A percentile compares a stretch with the other conserved stretches of the same genome.
These are phyloP conservation scores for Trebouxia sp. DNA, from an alignment of 139 green algal species.

Conservation along the genomic window DNA sequence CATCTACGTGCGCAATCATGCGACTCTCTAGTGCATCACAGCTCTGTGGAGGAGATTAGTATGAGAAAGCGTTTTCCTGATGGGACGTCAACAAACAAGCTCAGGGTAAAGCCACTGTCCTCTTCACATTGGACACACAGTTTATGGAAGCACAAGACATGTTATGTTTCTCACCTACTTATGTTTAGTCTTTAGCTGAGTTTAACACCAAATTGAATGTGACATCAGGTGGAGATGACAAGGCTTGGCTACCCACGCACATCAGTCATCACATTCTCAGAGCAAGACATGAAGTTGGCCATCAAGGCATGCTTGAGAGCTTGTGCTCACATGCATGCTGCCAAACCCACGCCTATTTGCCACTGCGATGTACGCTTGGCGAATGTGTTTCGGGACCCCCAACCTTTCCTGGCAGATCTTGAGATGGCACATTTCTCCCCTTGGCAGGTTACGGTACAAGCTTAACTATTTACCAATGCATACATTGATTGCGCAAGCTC, in stretches of 20 bases:
- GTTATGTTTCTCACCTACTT: too few relatives aligned
- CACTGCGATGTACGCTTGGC: constrained; percentile 17
- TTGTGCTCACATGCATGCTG: constrained; percentile 22
- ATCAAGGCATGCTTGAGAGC: constrained; percentile 19
- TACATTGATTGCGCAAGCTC: constrained; percentile 14
- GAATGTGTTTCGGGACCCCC: background rate
- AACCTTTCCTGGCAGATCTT: constrained; percentile 19
- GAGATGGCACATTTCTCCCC: constrained; percentile 18
- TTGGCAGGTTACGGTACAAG: constrained; percentile 11
- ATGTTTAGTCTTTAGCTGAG: too few relatives aligned
- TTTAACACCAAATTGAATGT: background rate
- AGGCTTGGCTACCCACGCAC: constrained; percentile 11
- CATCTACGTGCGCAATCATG: constrained; percentile 17
- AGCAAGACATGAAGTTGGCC: constrained; percentile 15
- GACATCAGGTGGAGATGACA: background rate
- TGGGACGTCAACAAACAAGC: constrained; percentile 20
- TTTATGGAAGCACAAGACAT: too few relatives aligned
- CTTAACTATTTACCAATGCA: background rate
- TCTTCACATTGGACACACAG: too few relatives aligned
- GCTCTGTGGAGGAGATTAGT: constrained; percentile 13
- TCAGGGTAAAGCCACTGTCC: too few relatives aligned
- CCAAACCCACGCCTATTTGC: constrained; percentile 15
- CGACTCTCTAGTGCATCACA: constrained; percentile 17
- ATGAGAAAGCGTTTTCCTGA: constrained; percentile 18
- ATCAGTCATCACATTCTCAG: background rate